Base-by-base conservation (phyloP, 2,329 filamentous ascomycete species). In the Colletotrichum melonis region DNA sequence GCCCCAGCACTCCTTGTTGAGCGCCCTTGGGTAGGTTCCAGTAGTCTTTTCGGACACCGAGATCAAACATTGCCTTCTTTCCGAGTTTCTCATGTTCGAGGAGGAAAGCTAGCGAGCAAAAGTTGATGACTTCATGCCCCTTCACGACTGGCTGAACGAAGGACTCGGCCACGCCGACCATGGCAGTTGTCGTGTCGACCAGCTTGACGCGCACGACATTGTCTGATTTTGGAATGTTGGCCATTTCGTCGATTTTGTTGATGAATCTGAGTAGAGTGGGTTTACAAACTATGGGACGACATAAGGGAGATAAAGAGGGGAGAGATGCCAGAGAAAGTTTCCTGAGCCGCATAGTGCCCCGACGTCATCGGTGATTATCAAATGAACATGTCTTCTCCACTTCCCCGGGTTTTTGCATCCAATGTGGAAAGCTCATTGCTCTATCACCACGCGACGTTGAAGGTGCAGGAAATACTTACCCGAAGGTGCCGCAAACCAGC, bases 91-190 rank as follows among this genome's bases (percentile, higher is more conserved):
- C 73, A 55, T 73, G 72, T 55, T 76, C 75, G 0, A 76, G 32
- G 4, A 76, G 60, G 30, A 76, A 76, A 12, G 75, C 69, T 4
- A 76, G 62, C 1, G 75, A 74, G 4, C 66, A 71, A 12, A 76
- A 70, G 32, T 76, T 76, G n/a, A 76, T 67, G 30, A 71, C 55
- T 26, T 76, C 75, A 28, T 76, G 75, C 19, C 75, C 75, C 12
- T 63, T 19, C 3, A 75, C 73, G 2, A 63, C 65, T 4, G 75
- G 75, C 26, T 69, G 66, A 2, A 75, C 73, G 16, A 76, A 76
- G 1, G 74, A 69, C 16, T 66, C 32, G 26, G 66, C 64, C 19
- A 67, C 64, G 42, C 68, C 67, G 22, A 76, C 73, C 58, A 76
- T 62, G 12, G 60, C 65, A 8, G 67, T 55, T 12, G 75, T 75